A percentile compares a stretch with the other conserved stretches of the same genome.
These are phyloP conservation scores for Termitomyces sp. DNA, from an alignment of 768 basidiomycete genomes.

Conservation along the genomic window DNA sequence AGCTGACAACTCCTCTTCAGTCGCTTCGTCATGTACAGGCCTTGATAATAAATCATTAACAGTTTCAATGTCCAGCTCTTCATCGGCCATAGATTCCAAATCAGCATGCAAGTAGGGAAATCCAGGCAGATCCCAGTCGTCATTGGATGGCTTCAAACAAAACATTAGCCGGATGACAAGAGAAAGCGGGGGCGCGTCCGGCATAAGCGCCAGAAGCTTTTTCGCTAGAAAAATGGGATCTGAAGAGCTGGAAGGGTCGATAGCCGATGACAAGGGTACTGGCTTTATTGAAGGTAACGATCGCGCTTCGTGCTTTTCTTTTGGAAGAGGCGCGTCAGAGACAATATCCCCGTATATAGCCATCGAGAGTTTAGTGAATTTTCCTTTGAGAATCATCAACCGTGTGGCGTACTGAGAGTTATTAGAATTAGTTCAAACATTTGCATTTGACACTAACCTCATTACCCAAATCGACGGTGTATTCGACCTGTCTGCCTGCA, in stretches of 20 bases:
- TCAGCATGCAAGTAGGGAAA: slow-evolving; percentile 72
- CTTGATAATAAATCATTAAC: slow-evolving; percentile 50
- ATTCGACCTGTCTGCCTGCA: slow-evolving; percentile 64
- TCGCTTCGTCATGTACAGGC: slow-evolving; percentile 57
- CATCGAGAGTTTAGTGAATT: slow-evolving; percentile 62
- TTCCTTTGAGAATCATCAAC: slow-evolving; percentile 78
- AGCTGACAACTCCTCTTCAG: slow-evolving; percentile 43
- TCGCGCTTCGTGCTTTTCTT: slow-evolving; percentile 38
- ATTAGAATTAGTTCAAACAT: neutral
- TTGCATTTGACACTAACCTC: slow-evolving; percentile 43
- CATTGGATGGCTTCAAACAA: slow-evolving; percentile 71
- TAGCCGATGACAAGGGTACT: slow-evolving; percentile 39
- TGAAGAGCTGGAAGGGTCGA: slow-evolving; percentile 57
- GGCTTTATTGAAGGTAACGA: slow-evolving; percentile 31
- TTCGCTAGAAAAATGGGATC: slow-evolving; percentile 64
- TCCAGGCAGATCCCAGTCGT: slow-evolving; percentile 76
- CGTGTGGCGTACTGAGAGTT: slow-evolving; percentile 61
- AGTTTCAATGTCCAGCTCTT: slow-evolving; percentile 54
- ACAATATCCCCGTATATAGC: slow-evolving; percentile 59
- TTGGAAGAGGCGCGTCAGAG: slow-evolving; percentile 36
- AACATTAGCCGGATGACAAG: slow-evolving; percentile 73
- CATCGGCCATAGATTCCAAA: slow-evolving; percentile 41
- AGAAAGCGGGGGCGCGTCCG: slow-evolving; percentile 58
- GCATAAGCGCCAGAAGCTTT: slow-evolving; percentile 57
- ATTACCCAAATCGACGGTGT: slow-evolving; percentile 62